phyloP scores from a whole-genome alignment of 345 rosid genomes.

The Brassica rapa region DNA sequence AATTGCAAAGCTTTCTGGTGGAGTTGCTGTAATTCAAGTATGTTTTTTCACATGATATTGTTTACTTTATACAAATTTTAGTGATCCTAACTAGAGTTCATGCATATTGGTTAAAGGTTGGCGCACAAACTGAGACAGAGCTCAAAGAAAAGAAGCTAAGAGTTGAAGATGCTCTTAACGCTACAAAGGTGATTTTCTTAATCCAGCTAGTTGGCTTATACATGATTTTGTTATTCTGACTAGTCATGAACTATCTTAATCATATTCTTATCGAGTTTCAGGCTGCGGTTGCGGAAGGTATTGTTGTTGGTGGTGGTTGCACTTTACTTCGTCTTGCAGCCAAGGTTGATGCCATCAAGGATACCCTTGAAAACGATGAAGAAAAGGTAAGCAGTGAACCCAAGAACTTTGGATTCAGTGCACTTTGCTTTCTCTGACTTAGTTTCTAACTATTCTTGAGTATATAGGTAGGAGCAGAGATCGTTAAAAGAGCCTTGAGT shows the following conservation, averaged over 20 bases:
- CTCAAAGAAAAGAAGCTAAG: slow-evolving; percentile 93
- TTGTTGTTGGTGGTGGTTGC: not conserved
- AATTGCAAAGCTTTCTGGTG: slow-evolving; percentile 88
- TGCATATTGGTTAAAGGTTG: slow-evolving; percentile 48
- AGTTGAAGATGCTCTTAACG: slow-evolving; percentile 95
- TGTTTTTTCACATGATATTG: not conserved
- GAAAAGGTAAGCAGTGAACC: not conserved
- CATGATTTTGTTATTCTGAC: not conserved
- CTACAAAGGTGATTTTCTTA: slow-evolving; percentile 41
- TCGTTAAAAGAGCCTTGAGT: not conserved
- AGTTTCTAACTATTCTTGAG: not conserved
- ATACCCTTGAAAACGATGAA: not conserved
- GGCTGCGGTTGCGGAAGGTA: not conserved
- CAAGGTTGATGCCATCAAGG: not conserved
- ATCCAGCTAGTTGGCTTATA: not conserved
- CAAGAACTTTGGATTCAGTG: not conserved
- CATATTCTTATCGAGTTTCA: not conserved
- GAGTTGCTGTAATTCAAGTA: slow-evolving; percentile 82
- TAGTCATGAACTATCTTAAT: not conserved
- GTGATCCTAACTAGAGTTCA: not conserved
- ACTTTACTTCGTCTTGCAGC: not conserved
- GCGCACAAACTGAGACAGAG: slow-evolving; percentile 88
- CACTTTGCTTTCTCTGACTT: not conserved
- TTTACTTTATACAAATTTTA: not conserved
- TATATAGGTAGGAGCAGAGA: not conserved